Conservation (phyloP, 305 asterid species). For the Fraxinus dipetala region DNA sequence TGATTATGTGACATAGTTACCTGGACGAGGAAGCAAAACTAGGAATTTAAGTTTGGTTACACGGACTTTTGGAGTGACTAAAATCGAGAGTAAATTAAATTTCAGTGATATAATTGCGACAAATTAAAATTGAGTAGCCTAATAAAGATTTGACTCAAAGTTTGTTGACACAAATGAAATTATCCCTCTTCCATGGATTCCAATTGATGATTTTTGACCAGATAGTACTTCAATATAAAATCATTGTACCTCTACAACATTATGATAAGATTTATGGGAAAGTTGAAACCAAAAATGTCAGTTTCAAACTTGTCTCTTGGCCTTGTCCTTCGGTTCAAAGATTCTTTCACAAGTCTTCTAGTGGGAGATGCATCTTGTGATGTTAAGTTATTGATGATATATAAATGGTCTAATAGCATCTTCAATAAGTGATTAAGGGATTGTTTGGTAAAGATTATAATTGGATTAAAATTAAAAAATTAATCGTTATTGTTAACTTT, state of each 20-base stretch:
- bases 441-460: too few relatives aligned
- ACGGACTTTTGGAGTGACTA: neutral
- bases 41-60: neutral
- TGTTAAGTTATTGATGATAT: neutral
- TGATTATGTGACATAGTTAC: neutral
- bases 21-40: neutral
- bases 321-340: conserved; percentile 7
- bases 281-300: neutral
- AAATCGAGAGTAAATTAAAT: neutral
- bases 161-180: neutral
- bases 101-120: neutral
- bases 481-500: too few relatives aligned
- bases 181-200: neutral
- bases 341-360: neutral
- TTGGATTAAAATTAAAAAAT: too few relatives aligned
- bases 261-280: neutral
- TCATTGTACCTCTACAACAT: neutral
- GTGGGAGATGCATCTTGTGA: neutral
- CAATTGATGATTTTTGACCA: neutral
- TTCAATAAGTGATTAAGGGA: too few relatives aligned
- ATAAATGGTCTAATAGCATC: neutral
- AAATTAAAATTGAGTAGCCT: neutral
- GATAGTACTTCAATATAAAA: neutral
- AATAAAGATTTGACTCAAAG: neutral
- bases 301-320: neutral